Evolutionary conservation across 2,329 filamentous ascomycete genomes (phyloP).

Genomic region (Zarea fungicola): DNA sequence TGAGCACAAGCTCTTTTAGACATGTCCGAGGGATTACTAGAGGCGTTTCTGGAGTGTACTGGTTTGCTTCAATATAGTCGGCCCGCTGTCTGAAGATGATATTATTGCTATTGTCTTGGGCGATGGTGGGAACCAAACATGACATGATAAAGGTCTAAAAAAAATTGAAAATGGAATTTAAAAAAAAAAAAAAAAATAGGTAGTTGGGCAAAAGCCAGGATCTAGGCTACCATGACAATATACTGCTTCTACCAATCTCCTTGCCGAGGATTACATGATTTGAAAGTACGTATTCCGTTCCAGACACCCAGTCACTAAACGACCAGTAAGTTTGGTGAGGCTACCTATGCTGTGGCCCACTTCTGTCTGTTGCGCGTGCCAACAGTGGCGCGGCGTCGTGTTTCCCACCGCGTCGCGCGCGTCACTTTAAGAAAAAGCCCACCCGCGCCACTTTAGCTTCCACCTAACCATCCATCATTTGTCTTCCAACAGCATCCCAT

Average conservation of each 20-base stretch:
- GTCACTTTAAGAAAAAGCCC: conserved; percentile 2
- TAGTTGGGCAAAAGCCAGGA: conserved; percentile 7
- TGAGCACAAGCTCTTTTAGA: conserved; percentile 92
- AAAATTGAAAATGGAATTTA: not conserved
- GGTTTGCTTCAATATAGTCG: not conserved
- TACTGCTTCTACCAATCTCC: not conserved
- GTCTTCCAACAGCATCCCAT: not conserved
- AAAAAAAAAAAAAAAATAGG: conserved; percentile 5
- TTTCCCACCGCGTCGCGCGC: conserved; percentile 11
- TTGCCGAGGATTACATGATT: no score
- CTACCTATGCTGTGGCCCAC: not conserved
- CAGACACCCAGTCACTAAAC: no score
- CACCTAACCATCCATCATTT: not conserved
- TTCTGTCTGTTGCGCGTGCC: no score
- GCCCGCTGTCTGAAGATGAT: not conserved
- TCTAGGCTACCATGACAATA: conserved; percentile 6
- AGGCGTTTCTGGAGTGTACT: no score
- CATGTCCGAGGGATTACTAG: no score
- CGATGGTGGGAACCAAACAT: not conserved
- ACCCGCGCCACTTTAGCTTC: not conserved
- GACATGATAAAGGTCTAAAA: not conserved
- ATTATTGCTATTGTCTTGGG: not conserved
- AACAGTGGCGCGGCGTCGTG: not conserved
- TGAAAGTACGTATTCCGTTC: no score
- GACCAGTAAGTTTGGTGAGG: no score